Evolutionary conservation across 495 filamentous ascomycete genomes (phyloP).

Genomic region (Cudoniella acicularis): DNA sequence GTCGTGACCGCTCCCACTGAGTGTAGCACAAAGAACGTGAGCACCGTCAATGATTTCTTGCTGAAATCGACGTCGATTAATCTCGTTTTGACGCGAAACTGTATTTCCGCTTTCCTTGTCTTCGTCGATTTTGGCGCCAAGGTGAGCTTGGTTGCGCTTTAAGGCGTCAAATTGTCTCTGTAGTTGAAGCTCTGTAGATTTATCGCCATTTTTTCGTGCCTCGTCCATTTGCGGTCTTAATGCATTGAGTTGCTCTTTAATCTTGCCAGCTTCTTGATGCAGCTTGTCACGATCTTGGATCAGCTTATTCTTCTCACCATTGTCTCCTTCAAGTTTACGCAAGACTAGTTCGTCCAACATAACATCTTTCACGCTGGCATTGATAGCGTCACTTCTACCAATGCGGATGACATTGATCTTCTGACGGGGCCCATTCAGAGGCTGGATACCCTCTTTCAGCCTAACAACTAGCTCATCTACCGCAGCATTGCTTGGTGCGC

Average conservation of each 20-base stretch:
- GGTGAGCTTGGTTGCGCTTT: slow-evolving; percentile 64
- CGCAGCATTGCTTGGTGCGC: slow-evolving; percentile 94
- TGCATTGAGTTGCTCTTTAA: slow-evolving; percentile 66
- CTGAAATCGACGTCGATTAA: slow-evolving; percentile 77
- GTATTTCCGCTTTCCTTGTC: slow-evolving; percentile 80
- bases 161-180: slow-evolving; percentile 74
- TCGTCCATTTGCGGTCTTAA: slow-evolving; percentile 67
- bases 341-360: slow-evolving; percentile 91
- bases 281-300: slow-evolving; percentile 68
- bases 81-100: slow-evolving; percentile 72
- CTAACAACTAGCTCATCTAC: slow-evolving; percentile 95
- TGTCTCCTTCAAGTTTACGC: slow-evolving; percentile 54
- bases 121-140: slow-evolving; percentile 78
- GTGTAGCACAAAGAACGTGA: slow-evolving; percentile 90
- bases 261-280: slow-evolving; percentile 73
- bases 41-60: slow-evolving; percentile 87
- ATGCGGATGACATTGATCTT: slow-evolving; percentile 82
- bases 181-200: slow-evolving; percentile 51
- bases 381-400: slow-evolving; percentile 92
- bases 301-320: slow-evolving; percentile 44
- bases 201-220: slow-evolving; percentile 59
- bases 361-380: slow-evolving; percentile 82
- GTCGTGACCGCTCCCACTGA: slow-evolving; percentile 93
- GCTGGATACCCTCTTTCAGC: slow-evolving; percentile 85
- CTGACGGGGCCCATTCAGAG: slow-evolving; percentile 62